Evolutionary conservation across 371 early-diverging fungal genomes (phyloP), one percentile per base, ranked within the genome.

Genomic region (Lichtheimia ornata): DNA sequence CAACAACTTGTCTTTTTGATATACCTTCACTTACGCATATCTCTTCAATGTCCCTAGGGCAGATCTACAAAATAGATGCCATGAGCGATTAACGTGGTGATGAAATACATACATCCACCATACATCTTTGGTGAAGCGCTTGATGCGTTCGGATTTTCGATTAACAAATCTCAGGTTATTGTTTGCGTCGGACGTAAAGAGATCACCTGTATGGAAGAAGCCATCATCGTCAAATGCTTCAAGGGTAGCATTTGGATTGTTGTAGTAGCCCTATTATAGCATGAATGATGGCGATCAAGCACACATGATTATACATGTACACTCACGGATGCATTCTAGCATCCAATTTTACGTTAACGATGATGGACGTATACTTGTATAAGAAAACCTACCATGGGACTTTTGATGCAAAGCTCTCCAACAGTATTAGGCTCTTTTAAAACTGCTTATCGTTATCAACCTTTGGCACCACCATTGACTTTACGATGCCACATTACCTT

Each of bases 171-270:
- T 35, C 11, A 35, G 2, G 35, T 35, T 35, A 11, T 20, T 20
- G n/a, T 47, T 18, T 0, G 5, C n/a, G 54, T 54, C 27, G 17
- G 40, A 12, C 13, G 28, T 27, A 30, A 22, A 40, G 18, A 30
- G 27, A 54, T 54, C 35, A 54, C 30, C 40, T 9, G 54, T 40
- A 54, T 54, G 54, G 40, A 54, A 54, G 54, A 54, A 54, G 54
- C 27, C 17, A 4, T 54, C 35, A 20, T 30, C 54, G 17, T 54
- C 47, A n/a, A 20, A 18, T 20, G 20, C 20, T 18, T 20, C 18
- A 18, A 20, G 18, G 5, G 47, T 47, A 47, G 47, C 47, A 18
- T 47, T 20, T 20, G n/a, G 47, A 47, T 47, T 20, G 11, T 47
- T 47, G 20, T 47, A 47, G 11, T 47, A 47, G 5, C 47, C 47